phyloP scores from a whole-genome alignment of 352 stramenopile genomes.

The Globisporangium radiosum region DNA sequence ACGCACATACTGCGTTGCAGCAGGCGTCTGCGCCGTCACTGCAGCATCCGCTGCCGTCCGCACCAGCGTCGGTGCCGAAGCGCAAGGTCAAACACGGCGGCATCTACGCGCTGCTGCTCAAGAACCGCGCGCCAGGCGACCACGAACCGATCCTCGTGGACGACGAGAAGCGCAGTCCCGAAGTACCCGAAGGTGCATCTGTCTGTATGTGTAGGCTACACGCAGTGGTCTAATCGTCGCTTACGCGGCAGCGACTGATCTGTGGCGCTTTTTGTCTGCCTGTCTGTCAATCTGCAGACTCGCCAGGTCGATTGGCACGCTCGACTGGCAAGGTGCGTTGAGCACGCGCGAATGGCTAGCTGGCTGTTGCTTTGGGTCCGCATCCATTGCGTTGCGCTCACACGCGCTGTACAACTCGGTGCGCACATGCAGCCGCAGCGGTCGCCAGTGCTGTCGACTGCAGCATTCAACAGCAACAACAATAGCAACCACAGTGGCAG shows the following conservation, averaged over 20 bases:
- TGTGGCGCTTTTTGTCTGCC: too few relatives aligned
- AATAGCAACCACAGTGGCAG: slow-evolving; percentile 17
- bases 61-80: slow-evolving; percentile 22
- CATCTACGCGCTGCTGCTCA: slow-evolving; percentile 73
- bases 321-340: slow-evolving; percentile 1
- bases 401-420: too few relatives aligned
- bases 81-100: slow-evolving; percentile 63
- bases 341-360: too few relatives aligned
- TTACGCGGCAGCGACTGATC: too few relatives aligned
- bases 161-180: slow-evolving; percentile 26
- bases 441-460: not conserved
- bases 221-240: too few relatives aligned
- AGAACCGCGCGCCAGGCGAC: slow-evolving; percentile 35
- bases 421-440: not conserved
- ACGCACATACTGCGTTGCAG: not conserved
- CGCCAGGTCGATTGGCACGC: not conserved
- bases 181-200: slow-evolving; percentile 13
- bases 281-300: not conserved
- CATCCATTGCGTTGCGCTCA: not conserved
- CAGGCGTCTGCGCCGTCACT: not conserved
- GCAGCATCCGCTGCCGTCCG: not conserved
- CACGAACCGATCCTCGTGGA: slow-evolving; percentile 52
- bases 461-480: not conserved
- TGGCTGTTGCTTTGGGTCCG: not conserved
- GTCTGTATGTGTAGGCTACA: not conserved